phyloP scores from a whole-genome alignment of 345 rosid species.

The Bruguiera parviflora region DNA sequence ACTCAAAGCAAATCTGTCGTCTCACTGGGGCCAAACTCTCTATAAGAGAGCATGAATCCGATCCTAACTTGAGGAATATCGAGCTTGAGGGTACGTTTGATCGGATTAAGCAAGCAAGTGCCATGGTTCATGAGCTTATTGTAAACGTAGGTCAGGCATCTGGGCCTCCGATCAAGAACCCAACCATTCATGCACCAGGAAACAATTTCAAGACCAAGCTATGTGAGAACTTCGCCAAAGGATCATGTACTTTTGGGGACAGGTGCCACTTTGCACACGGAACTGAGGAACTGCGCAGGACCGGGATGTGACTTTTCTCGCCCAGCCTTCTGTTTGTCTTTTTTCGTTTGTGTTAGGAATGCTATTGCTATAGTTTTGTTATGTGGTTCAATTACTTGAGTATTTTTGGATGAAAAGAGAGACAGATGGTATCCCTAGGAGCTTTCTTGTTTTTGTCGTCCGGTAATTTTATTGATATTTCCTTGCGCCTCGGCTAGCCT shows the following conservation, averaged over 20 bases:
- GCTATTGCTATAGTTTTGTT: neutral
- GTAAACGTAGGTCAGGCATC: conserved; percentile 44
- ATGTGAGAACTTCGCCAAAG: conserved; percentile 72
- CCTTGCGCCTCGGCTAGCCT: no score
- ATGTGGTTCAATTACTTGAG: conserved; percentile 1
- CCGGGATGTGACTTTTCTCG: conserved; percentile 15
- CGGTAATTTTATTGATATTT: neutral
- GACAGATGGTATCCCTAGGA: conserved; percentile 5
- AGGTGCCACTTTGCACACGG: conserved; percentile 96
- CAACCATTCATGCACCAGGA: conserved; percentile 19
- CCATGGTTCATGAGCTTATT: conserved; percentile 87
- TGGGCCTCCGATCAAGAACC: conserved; percentile 34
- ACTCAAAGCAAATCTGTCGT: conserved; percentile 85
- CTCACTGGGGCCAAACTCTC: conserved; percentile 87
- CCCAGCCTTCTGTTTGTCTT: neutral
- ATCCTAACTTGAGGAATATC: conserved; percentile 77
- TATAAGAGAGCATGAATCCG: conserved; percentile 76
- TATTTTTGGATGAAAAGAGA: conserved; percentile 11
- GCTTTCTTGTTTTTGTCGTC: conserved; percentile 6
- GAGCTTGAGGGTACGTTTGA: conserved; percentile 94
- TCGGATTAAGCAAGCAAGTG: conserved; percentile 95
- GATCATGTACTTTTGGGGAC: conserved; percentile 81
- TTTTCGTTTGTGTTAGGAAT: neutral
- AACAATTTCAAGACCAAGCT: conserved; percentile 80
- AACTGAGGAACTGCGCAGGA: conserved; percentile 55